These are phyloP conservation scores for Vitis labrusca DNA, from an alignment of 164 flowering plant genomes.

Conservation along the genomic window DNA sequence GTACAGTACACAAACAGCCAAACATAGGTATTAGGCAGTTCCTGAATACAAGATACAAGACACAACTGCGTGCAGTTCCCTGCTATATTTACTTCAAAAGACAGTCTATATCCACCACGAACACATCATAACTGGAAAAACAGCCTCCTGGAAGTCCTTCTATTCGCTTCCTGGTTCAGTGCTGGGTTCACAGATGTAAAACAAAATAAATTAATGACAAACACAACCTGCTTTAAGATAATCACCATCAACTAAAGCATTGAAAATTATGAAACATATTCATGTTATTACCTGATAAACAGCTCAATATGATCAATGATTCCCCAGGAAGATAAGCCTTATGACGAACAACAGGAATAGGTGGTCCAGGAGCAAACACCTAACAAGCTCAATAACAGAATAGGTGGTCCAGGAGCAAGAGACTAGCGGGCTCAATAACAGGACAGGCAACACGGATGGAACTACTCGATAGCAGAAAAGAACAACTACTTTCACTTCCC, in stretches of 20 bases:
- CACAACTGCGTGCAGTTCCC: slow-evolving; percentile 4
- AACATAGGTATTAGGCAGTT: background rate
- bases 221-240: background rate
- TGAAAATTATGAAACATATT: background rate
- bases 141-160: slow-evolving; percentile 16
- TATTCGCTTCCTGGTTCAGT: slow-evolving; percentile 9
- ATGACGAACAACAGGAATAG: slow-evolving; percentile 3
- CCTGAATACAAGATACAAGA: background rate
- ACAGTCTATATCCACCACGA: slow-evolving; percentile 3
- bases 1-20: background rate
- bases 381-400: slow-evolving; percentile 10
- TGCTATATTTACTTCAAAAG: background rate
- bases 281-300: slow-evolving; percentile 25
- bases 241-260: background rate
- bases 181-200: slow-evolving; percentile 4
- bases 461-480: slow-evolving; percentile 7
- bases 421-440: slow-evolving; percentile 9
- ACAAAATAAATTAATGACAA: background rate
- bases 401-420: slow-evolving; percentile 9
- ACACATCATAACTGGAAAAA: background rate
- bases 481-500: slow-evolving; percentile 23
- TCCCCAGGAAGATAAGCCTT: slow-evolving; percentile 19
- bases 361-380: slow-evolving; percentile 9
- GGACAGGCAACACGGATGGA: slow-evolving; percentile 14
- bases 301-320: slow-evolving; percentile 20